Evolutionary conservation across 108 stramenopile species (phyloP).

Genomic region (Cyclotella sp.): DNA sequence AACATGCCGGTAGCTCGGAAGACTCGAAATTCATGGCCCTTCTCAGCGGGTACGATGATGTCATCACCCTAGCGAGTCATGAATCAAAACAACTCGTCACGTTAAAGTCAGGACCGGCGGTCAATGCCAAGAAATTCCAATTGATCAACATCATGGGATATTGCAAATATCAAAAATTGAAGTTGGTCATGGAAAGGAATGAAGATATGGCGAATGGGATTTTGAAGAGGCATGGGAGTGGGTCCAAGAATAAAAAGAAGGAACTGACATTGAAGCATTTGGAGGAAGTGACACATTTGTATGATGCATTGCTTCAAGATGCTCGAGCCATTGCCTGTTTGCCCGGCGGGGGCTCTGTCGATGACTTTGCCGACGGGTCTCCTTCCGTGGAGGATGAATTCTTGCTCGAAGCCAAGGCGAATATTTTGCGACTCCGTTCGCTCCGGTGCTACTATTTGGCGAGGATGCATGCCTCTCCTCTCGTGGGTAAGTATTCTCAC

Average conservation of each 20-base stretch:
- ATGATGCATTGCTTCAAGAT: conserved; percentile 83
- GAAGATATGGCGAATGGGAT: conserved; percentile 57
- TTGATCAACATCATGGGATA: conserved; percentile 66
- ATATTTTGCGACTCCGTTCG: conserved; percentile 73
- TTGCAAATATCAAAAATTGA: conserved; percentile 70
- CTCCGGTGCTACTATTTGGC: conserved; percentile 70
- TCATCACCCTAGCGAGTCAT: conserved; percentile 53
- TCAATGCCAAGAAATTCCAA: conserved; percentile 72
- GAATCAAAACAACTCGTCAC: conserved; percentile 55
- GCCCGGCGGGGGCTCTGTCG: conserved; percentile 48
- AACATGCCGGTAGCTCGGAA: background rate
- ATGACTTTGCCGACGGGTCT: conserved; percentile 27
- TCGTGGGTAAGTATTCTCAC: conserved; percentile 49
- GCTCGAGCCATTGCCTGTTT: conserved; percentile 64
- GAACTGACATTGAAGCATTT: conserved; percentile 43
- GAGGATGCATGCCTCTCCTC: conserved; percentile 53
- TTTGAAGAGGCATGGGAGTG: conserved; percentile 39
- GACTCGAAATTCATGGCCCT: conserved; percentile 66
- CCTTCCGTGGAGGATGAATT: conserved; percentile 73
- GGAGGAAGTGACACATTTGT: conserved; percentile 75
- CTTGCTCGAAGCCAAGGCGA: conserved; percentile 76
- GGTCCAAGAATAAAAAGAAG: conserved; percentile 13
- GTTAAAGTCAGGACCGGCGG: conserved; percentile 72
- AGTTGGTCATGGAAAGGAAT: conserved; percentile 57
- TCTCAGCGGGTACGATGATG: conserved; percentile 79